Percentiles rank a stretch among this genome's conserved stretches.
phyloP scores from a whole-genome alignment of 371 early-diverging fungal species.

The Actinomortierella ambigua region DNA sequence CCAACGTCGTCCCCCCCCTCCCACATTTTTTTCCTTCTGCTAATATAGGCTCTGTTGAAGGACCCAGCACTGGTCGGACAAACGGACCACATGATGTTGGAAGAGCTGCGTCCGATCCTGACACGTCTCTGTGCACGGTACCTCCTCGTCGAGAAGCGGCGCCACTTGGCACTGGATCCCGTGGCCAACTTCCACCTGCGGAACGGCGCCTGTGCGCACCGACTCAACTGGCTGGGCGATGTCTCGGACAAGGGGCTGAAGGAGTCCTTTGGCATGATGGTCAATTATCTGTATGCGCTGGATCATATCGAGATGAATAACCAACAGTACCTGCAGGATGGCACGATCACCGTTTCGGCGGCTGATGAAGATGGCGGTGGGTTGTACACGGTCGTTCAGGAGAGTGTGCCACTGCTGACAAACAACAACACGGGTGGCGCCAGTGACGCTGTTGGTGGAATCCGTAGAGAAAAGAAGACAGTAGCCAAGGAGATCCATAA shows the following conservation, averaged over 20 bases:
- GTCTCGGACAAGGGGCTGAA: slow-evolving; percentile 71
- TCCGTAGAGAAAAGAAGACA: neutral
- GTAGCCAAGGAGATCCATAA: slow-evolving; percentile 7
- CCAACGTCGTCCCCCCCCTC: no score
- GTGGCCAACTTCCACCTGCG: slow-evolving; percentile 91
- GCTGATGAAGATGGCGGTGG: slow-evolving; percentile 10
- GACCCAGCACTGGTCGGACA: slow-evolving; percentile 11
- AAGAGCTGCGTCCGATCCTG: slow-evolving; percentile 54
- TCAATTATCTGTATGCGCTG: slow-evolving; percentile 80
- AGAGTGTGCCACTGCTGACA: neutral
- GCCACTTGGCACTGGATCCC: slow-evolving; percentile 72
- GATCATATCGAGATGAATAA: slow-evolving; percentile 76
- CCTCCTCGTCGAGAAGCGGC: slow-evolving; percentile 64
- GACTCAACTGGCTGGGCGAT: slow-evolving; percentile 86
- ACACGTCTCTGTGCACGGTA: slow-evolving; percentile 74
- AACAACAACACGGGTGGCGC: no score
- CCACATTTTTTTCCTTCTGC: neutral
- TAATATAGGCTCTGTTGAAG: slow-evolving; percentile 16
- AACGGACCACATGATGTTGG: slow-evolving; percentile 24
- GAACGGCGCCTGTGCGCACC: slow-evolving; percentile 86
- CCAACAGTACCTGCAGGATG: slow-evolving; percentile 69
- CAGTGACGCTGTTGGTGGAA: neutral
- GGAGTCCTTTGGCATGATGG: slow-evolving; percentile 88
- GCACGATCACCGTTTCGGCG: slow-evolving; percentile 58
- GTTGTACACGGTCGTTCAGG: neutral